Conservation (phyloP, 768 basidiomycete genomes). For the Chalciporus piperatus region DNA sequence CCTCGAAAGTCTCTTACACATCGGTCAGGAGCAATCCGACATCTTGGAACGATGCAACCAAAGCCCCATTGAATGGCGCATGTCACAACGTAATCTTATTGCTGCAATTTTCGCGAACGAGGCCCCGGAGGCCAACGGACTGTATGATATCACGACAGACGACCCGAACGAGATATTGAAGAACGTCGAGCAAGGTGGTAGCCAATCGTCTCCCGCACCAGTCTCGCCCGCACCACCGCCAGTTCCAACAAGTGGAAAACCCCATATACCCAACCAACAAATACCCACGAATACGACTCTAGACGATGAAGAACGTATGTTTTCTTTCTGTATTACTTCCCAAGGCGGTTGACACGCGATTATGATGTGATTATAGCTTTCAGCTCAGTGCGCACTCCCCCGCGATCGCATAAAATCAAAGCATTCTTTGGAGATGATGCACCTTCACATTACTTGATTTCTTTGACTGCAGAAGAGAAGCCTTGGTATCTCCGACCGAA, state of each 20-base stretch:
- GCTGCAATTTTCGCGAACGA: conserved; percentile 26
- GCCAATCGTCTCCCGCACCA: background rate
- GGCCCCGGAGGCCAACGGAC: conserved; percentile 8
- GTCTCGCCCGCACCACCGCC: conserved; percentile 7
- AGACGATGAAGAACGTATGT: conserved; percentile 21
- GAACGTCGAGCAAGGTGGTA: conserved; percentile 10
- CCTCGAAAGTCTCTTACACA: conserved; percentile 36
- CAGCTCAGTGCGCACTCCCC: conserved; percentile 12
- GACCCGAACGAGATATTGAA: conserved; percentile 11
- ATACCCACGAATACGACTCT: background rate
- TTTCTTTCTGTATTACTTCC: background rate
- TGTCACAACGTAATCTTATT: conserved; percentile 40
- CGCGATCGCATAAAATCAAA: conserved; percentile 40
- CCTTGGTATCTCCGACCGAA: conserved; percentile 62
- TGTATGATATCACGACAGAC: conserved; percentile 7
- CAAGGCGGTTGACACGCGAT: background rate
- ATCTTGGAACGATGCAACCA: conserved; percentile 38
- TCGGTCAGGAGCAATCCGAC: conserved; percentile 40
- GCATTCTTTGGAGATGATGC: conserved; percentile 53
- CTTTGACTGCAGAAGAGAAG: conserved; percentile 39
- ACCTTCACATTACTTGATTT: conserved; percentile 41
- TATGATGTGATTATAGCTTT: conserved; percentile 13
- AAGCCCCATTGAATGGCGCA: conserved; percentile 44
- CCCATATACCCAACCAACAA: background rate
- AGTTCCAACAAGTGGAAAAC: conserved; percentile 12